Evolutionary conservation across 1,139 yeast genomes (phyloP), one percentile per base, ranked within the genome.

Genomic region (Nakaseomyces sp.): DNA sequence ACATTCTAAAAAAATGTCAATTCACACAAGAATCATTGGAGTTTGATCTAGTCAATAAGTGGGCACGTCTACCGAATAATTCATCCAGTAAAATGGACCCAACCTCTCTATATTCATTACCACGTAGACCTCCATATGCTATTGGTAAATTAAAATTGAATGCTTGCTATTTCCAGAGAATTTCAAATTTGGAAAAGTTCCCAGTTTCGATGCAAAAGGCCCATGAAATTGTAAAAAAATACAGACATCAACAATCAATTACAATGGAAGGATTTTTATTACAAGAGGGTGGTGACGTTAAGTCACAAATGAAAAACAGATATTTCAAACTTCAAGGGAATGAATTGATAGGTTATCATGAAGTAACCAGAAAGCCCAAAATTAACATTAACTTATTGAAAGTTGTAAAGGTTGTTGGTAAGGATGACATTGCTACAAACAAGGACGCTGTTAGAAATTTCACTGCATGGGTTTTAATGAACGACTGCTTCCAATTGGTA

Each of bases 241-340:
- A 75, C 41, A 59, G 63, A 26, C 64, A 68, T 29, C 77, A 75
- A 45, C 49, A 66, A 15, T 32, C 42, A 1, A 55, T 70, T 10
- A 50, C 49, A 1, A 63, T 66, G 51, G 83, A 80, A 58, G 89
- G 89, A 0, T 79, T 69, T 56, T 63, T 82, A 66, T 76, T 75
- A 56, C 91, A 82, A 64, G 88, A 81, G 57, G 91, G 91, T 29
- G 89, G 89, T 7, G 91, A 82, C 61, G 73, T 84, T 53, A 48
- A 48, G 16, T 56, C 52, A 9, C 57, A 71, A 22, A 72, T 81
- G 76, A 77, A 79, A 53, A 72, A 77, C 52, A 67, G 91, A 46
- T 80, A 63, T 61, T 81, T 76, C 66, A 77, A 72, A 54, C 64
- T 82, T 32, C 59, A 68, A 36, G 87, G 85, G 0, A 72, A 76